These are phyloP conservation scores for Cyberlindnera xylosilytica DNA, from an alignment of 805 yeast species.

Conservation along the genomic window DNA sequence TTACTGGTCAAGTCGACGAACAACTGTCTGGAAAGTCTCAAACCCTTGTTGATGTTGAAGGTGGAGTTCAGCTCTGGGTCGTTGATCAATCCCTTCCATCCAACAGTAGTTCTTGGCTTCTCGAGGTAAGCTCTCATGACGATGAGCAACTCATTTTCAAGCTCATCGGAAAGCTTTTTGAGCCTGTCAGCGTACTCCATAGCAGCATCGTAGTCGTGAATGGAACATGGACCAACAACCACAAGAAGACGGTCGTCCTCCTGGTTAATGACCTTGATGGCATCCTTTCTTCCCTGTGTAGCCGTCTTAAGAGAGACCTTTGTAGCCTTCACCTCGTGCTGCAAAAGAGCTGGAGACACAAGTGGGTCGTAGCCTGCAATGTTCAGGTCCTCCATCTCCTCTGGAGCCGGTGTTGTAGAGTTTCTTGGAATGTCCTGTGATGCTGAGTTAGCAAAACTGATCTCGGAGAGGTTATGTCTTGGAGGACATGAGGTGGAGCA, in stretches of 20 bases:
- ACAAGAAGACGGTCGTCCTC: constrained; percentile 82
- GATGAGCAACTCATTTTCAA: constrained; percentile 71
- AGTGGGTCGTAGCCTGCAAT: constrained; percentile 91
- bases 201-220: constrained; percentile 89
- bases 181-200: constrained; percentile 79
- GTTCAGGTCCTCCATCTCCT: constrained; percentile 63
- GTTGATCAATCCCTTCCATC: constrained; percentile 97
- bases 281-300: constrained; percentile 71
- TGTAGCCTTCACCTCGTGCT: constrained; percentile 77
- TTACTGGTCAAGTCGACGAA: constrained; percentile 74
- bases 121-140: constrained; percentile 98
- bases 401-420: constrained; percentile 21
- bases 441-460: neutral
- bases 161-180: constrained; percentile 63
- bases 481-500: too few species aligned
- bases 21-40: constrained; percentile 80
- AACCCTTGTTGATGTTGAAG: constrained; percentile 93
- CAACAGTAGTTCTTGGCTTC: constrained; percentile 98
- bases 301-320: constrained; percentile 59
- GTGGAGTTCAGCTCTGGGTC: constrained; percentile 94
- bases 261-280: constrained; percentile 69
- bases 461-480: too few species aligned
- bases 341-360: constrained; percentile 87
- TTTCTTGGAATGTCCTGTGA: constrained; percentile 9
- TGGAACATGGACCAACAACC: constrained; percentile 95